Conservation (phyloP, 805 yeast genomes). For the Metschnikowia henanensis region DNA sequence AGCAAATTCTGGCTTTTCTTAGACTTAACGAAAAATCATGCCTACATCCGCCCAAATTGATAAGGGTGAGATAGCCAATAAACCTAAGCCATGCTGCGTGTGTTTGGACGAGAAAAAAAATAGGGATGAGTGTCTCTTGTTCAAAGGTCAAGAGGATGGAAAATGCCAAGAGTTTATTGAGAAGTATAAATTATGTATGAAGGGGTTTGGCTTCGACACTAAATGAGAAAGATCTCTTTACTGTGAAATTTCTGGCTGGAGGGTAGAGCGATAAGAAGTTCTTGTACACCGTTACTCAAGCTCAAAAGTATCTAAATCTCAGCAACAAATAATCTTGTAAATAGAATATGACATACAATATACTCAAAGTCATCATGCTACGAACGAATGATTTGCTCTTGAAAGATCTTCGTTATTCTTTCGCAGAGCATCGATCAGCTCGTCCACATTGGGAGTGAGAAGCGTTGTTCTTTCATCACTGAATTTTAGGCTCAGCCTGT, state of each 20-base stretch:
- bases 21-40: not conserved
- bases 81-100: constrained; percentile 97
- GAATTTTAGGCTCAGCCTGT: constrained; percentile 27
- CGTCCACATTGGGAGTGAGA: constrained; percentile 6
- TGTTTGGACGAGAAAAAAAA: constrained; percentile 79
- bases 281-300: no score
- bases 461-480: constrained; percentile 1
- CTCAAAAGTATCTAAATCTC: no score
- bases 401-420: not conserved
- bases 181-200: constrained; percentile 86
- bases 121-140: constrained; percentile 85
- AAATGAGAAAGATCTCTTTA: constrained; percentile 10
- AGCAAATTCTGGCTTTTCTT: not conserved
- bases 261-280: no score
- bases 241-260: no score
- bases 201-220: constrained; percentile 78
- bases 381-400: constrained; percentile 2
- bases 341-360: constrained; percentile 1
- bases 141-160: constrained; percentile 80
- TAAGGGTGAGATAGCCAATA: constrained; percentile 24
- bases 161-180: constrained; percentile 73
- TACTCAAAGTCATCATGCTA: not conserved
- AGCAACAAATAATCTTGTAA: not conserved
- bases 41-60: not conserved
- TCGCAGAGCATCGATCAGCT: not conserved